These are phyloP conservation scores for Cadophora gregata DNA, from an alignment of 2,329 filamentous ascomycete genomes.

Conservation along the genomic window DNA sequence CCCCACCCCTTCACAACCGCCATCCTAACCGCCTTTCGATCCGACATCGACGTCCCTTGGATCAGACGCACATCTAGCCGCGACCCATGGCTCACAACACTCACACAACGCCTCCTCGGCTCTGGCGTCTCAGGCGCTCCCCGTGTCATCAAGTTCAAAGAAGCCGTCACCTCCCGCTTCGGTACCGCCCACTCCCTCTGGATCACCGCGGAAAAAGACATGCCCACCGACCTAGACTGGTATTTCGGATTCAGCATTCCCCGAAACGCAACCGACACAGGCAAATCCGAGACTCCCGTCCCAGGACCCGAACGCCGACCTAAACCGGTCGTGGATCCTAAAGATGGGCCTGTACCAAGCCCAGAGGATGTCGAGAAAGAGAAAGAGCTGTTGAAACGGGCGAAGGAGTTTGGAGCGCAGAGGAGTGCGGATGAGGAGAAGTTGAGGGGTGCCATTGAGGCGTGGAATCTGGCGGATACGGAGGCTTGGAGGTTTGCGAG, in stretches of 20 bases:
- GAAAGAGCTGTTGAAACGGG: constrained; percentile 58
- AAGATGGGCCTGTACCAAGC: constrained; percentile 56
- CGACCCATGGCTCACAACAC: constrained; percentile 77
- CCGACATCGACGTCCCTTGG: constrained; percentile 66
- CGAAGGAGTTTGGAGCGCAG: constrained; percentile 54
- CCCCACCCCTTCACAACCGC: constrained; percentile 90
- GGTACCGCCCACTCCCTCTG: constrained; percentile 73
- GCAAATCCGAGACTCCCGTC: constrained; percentile 62
- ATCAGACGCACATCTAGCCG: constrained; percentile 72
- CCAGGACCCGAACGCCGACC: constrained; percentile 63
- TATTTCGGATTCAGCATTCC: constrained; percentile 86
- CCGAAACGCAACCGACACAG: constrained; percentile 56
- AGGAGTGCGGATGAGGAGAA: constrained; percentile 52
- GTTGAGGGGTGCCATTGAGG: constrained; percentile 62
- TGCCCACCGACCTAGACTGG: constrained; percentile 78
- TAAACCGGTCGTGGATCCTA: constrained; percentile 54
- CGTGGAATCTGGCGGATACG: constrained; percentile 74
- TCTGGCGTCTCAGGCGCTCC: constrained; percentile 65
- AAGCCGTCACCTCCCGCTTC: constrained; percentile 74
- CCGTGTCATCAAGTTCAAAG: constrained; percentile 79
- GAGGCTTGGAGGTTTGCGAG: constrained; percentile 79
- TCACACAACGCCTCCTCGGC: constrained; percentile 73
- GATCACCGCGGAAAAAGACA: constrained; percentile 73
- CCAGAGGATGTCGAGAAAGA: constrained; percentile 62
- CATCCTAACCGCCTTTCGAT: constrained; percentile 67